Base-by-base conservation (phyloP, 371 early-diverging fungal species). In the Smittium mucronatum region DNA sequence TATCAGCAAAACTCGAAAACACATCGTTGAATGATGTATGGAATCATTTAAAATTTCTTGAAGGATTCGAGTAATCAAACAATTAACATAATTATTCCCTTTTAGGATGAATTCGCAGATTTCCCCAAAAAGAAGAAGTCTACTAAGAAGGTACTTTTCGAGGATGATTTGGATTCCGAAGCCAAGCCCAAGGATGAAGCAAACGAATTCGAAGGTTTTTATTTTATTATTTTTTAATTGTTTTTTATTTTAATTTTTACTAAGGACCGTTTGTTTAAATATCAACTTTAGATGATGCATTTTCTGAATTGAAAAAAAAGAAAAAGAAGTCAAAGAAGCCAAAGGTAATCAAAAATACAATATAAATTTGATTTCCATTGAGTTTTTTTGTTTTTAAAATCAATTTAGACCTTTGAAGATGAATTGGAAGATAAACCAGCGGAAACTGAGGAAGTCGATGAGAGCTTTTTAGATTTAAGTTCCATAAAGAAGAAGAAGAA, bases 401-500 rank as follows among this genome's bases (percentile, higher is more conserved):
- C 15, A 36, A 28, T 30, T 21, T 26, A 64, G 2, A 26, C 11
- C 30, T 1, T 57, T 58, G 71, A 81, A 77, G 83, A 80, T 63
- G 80, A 75, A 67, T 77, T 78, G 64, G 73, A 73, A 36, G 88
- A 80, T 35, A 83, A 76, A 8, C 78, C 75, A 8, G 80, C 73
- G 36, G 84, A 80, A 32, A 77, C 74, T 28, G 81, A 74, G 61
- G 81, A 71, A 11, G 82, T 76, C n/a, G 83, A 77, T 36, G 80
- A 77, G 28, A 90, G 87, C 67, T 84, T 83, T 64, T 78, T 87
- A 59, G 91, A 89, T 72, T 89, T 93, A 76, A 89, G 89, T 63
- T 88, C 85, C 68, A 79, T 89, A 76, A 89, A 89, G 79, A 93
- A 93, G 85, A 93, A 93, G 85, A 91, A 93, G 86, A 94, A 91